Evolutionary conservation across 148 eudicot species (phyloP), one percentile per base, ranked within the genome.

Genomic region (Agrostemma githago): DNA sequence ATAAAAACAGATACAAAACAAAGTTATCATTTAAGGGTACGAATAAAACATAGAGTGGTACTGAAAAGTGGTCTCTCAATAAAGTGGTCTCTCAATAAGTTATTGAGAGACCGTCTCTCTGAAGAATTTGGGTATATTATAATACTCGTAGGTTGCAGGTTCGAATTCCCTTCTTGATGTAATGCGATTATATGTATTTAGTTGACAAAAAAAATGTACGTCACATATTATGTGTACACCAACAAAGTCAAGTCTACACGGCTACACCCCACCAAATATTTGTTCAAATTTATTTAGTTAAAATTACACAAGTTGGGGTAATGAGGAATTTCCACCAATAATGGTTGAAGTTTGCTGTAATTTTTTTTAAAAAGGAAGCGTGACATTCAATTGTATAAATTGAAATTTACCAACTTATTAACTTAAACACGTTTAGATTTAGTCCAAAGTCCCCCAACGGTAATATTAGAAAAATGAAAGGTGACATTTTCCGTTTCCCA

Each of bases 391-490:
- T 44, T 70, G 72, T 4, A 16, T 75, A 20, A 56, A 63, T 44
- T 70, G 72, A 10, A 16, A 53, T 42, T 16, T 51, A 12, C 56
- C 56, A 51, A 51, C 56, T 20, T 26, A 75, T 42, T 66, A 80
- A 78, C 51, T 64, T 74, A 43, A 74, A 65, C 67, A 74, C 39
- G 46, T 70, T 70, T 17, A 66, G 43, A 3, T 60, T 8, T 17
- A 71, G 66, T 79, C 80, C 72, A 78, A 72, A 57, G 62, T 15
- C 64, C 57, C 34, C 21, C 63, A 78, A 78, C 76, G 71, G 80
- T n/a, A 56, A 43, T 34, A 65, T 72, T 66, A 19, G 51, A 66
- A 66, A 66, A 21, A 12, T 34, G 3, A 46, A 51, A 51, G 14
- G 56, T 51, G 56, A 51, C 56, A 51, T 51, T 51, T 51, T 48